Base-by-base conservation (phyloP, 2,329 filamentous ascomycete species). In the Ophiocordyceps camponoti-floridani region DNA sequence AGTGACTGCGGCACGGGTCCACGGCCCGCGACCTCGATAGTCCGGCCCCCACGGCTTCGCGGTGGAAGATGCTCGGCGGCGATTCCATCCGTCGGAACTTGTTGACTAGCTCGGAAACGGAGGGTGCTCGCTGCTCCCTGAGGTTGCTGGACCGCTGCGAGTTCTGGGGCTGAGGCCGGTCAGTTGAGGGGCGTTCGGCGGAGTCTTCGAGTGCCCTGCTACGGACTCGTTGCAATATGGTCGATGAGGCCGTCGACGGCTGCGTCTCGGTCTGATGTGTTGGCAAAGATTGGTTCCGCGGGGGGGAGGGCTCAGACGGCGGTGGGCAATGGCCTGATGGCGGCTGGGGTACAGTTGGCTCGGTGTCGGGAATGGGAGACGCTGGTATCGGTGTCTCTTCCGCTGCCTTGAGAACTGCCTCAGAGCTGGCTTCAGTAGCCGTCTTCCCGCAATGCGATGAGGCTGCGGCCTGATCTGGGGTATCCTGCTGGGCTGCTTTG, bases 21-120 rank as follows among this genome's bases (percentile, higher is more conserved):
- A 12, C 9, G 12, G 28, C 8, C 28, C 4, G 7, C 4, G 26
- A n/a, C 28, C 6, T 23, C 4, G 11, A 4, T 19, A 5, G 19
- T 16, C 31, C 19, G 38, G 40, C 35, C 12, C 14, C 33, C n/a
- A n/a, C 10, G 27, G 30, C 5, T 23, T 41, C 31, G 31, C 33
- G 12, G 42, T 45, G 42, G 26, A 23, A 8, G 9, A 26, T 4
- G 19, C 42, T 47, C 27, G 47, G 47, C 37, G 41, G 19, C n/a
- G 48, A 49, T 30, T 46, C 48, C 50, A 55, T 49, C 5, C 47
- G 48, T 19, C 51, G 47, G 38, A 55, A 55, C 31, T 52, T 54
- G 27, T 44, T 52, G 19, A 55, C 53, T 7, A 55, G 50, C 40
- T 54, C 52, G 19, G 53, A 54, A 14, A 55, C 53, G 4, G 53